phyloP scores from a whole-genome alignment of 176 grass and related monocot genomes.

The Alopecurus myosuroides region DNA sequence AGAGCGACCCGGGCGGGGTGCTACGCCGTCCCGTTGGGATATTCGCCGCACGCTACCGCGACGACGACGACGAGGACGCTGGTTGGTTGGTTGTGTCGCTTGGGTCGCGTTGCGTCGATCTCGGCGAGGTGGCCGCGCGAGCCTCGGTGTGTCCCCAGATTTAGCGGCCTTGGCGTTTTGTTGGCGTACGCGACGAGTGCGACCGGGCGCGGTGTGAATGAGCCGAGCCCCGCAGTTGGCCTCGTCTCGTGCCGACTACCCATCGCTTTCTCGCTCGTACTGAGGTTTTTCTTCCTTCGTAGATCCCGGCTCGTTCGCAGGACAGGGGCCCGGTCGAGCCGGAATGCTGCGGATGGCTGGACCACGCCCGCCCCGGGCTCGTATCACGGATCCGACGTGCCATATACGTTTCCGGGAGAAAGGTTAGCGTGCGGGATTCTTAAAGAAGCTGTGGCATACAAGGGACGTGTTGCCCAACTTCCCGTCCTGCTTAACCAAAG shows the following conservation, averaged over 20 bases:
- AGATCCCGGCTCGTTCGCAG: not conserved
- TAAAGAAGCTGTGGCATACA: not conserved
- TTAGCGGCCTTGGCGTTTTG: not conserved
- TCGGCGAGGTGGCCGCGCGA: conserved; percentile 20
- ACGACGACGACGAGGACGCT: not conserved
- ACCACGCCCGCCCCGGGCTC: not conserved
- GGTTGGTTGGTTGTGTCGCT: not conserved
- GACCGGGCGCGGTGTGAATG: not conserved
- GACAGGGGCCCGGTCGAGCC: not conserved
- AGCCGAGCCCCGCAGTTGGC: not conserved
- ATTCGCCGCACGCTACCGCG: conserved; percentile 17
- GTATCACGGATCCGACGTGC: not conserved
- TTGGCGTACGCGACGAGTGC: not conserved
- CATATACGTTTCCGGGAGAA: not conserved
- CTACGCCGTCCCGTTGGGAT: conserved; percentile 10
- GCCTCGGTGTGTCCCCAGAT: conserved; percentile 3
- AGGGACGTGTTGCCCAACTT: not conserved
- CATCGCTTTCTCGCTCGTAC: not conserved
- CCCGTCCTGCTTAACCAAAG: no score
- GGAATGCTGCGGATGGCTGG: not conserved
- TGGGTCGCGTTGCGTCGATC: conserved; percentile 30
- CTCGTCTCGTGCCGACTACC: not conserved
- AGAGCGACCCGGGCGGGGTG: not conserved
- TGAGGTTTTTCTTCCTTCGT: not conserved
- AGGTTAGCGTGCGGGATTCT: not conserved